Base-by-base conservation (phyloP, 2,329 filamentous ascomycete species). In the Clonostachys solani region DNA sequence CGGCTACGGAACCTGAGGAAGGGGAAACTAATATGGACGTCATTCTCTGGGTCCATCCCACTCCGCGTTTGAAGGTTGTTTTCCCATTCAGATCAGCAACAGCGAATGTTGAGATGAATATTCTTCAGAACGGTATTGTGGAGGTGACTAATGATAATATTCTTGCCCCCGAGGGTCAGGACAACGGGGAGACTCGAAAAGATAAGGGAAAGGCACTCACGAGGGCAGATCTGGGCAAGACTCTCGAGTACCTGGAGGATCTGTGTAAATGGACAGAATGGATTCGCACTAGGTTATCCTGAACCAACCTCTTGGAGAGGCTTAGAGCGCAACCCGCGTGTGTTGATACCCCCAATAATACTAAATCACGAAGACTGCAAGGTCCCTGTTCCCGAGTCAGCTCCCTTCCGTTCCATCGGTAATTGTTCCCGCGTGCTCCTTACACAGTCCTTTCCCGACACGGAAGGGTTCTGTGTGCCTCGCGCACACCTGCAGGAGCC, bases 71-170 rank as follows among this genome's bases (percentile, higher is more conserved):
- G 15, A 69, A 76, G 46, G 65, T 82, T 7, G 70, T 75, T 9
- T 83, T 83, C 52, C 78, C 78, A 2, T 77, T 81, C 54, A 63
- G 62, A 35, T 52, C 63, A 15, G 63, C 59, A 34, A 78, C 74
- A 3, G 77, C 75, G 6, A 75, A 76, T 49, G 65, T 87, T 19
- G 73, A 73, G 23, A 56, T 87, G 12, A 79, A 81, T 54, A 75
- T 88, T 16, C 70, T 77, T 17, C 69, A 76, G 35, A 82, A 84
- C 47, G 84, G 78, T 5, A 69, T 77, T 13, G 72, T 87, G 5
- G 69, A 77, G 16, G 69, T 88, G 35, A 64, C 74, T 4, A 74
- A 78, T 19, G 80, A 86, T 54, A 84, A 86, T 51, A 58, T 71
- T 15, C 52, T 68, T 23, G 50, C 53, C 36, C 48, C 45, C 15